Conservation (phyloP, 495 filamentous ascomycete species). For the Annulohypoxylon nitens region DNA sequence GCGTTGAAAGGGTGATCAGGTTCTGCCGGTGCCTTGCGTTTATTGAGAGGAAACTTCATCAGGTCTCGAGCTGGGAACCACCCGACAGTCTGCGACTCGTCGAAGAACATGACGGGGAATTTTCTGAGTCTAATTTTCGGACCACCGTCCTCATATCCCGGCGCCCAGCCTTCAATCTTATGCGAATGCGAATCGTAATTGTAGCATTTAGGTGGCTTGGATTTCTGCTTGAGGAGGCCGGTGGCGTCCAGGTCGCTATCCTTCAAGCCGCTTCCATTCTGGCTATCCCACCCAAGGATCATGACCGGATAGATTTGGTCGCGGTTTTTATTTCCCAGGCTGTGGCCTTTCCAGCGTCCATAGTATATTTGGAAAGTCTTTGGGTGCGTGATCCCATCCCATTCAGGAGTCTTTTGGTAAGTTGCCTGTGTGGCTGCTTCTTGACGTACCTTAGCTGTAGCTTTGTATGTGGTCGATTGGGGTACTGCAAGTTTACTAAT, state of each 20-base stretch:
- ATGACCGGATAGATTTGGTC: slow-evolving; percentile 53
- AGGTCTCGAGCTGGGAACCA: slow-evolving; percentile 46
- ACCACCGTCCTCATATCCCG: slow-evolving; percentile 57
- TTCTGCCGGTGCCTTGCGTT: slow-evolving; percentile 7
- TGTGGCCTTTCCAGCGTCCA: slow-evolving; percentile 49
- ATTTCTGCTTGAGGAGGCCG: slow-evolving; percentile 49
- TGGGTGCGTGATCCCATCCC: slow-evolving; percentile 35
- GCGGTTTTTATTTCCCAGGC: neutral
- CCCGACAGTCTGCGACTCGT: slow-evolving; percentile 38
- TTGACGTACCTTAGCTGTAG: neutral
- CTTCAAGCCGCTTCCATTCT: slow-evolving; percentile 51
- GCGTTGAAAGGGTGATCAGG: slow-evolving; percentile 43
- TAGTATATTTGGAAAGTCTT: slow-evolving; percentile 54
- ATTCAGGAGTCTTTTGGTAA: neutral
- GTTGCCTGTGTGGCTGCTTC: neutral
- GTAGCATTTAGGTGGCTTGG: slow-evolving; percentile 54
- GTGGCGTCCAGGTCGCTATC: slow-evolving; percentile 49
- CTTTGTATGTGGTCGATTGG: neutral
- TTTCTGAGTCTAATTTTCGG: slow-evolving; percentile 50
- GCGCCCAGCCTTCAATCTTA: slow-evolving; percentile 56
- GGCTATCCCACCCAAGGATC: slow-evolving; percentile 56
- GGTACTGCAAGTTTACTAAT: neutral
- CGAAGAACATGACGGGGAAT: slow-evolving; percentile 61
- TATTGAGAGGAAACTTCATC: slow-evolving; percentile 42
- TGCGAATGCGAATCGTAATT: slow-evolving; percentile 33